Evolutionary conservation across 208 protist genomes (phyloP).

Genomic region (Kentomonas sorsogonicus): DNA sequence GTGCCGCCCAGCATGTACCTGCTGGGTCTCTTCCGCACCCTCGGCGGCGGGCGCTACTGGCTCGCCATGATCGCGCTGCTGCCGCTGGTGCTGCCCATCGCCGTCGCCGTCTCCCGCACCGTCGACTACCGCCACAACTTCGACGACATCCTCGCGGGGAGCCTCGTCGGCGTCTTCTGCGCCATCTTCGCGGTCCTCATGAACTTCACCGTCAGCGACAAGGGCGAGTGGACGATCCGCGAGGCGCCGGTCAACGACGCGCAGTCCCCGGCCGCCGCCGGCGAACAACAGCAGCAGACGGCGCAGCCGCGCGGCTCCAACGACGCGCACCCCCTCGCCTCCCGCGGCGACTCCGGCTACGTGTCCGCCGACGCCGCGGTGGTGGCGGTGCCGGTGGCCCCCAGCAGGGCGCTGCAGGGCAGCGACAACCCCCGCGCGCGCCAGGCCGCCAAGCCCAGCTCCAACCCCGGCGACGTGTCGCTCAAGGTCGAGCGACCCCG

Average conservation of each 20-base stretch:
- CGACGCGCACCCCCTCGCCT: too few relatives aligned
- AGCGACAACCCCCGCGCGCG: too few relatives aligned
- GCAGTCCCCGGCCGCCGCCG: not conserved
- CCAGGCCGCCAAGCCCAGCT: too few relatives aligned
- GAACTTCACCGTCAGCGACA: conserved; percentile 19
- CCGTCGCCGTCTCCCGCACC: conserved; percentile 68
- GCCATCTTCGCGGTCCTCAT: conserved; percentile 34
- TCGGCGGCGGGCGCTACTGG: conserved; percentile 37
- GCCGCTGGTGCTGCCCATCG: conserved; percentile 49
- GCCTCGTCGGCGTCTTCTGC: conserved; percentile 43
- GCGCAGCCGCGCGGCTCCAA: too few relatives aligned
- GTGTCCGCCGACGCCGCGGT: too few relatives aligned
- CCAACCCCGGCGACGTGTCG: too few relatives aligned
- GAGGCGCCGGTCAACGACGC: conserved; percentile 20
- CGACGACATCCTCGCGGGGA: conserved; percentile 66
- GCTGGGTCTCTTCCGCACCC: conserved; percentile 40
- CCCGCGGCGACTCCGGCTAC: too few relatives aligned
- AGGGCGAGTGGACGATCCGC: conserved; percentile 38
- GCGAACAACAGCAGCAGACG: too few relatives aligned
- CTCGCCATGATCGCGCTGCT: conserved; percentile 36
- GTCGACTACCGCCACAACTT: conserved; percentile 83
- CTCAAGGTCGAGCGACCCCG: too few relatives aligned
- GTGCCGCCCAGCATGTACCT: conserved; percentile 67
- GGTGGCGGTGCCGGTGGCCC: too few relatives aligned
- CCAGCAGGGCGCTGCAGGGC: too few relatives aligned